Conservation (phyloP, 805 yeast species). For the Pichia eremophila region DNA sequence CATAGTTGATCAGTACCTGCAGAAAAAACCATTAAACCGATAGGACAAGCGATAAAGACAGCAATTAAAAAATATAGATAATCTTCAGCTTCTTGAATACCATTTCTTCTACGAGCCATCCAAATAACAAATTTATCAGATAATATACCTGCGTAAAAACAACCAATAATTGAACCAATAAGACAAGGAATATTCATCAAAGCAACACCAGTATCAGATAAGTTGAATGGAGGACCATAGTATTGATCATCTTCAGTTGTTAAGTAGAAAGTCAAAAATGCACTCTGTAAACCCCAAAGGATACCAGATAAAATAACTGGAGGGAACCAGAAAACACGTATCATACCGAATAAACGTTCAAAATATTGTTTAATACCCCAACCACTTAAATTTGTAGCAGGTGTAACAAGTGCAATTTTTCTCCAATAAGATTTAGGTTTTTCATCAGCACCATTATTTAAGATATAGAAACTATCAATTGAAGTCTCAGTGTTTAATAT, state of each 20-base stretch:
- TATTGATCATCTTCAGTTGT: constrained; percentile 65
- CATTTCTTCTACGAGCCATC: constrained; percentile 52
- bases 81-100: constrained; percentile 57
- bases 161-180: constrained; percentile 58
- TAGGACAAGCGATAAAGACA: constrained; percentile 50
- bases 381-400: constrained; percentile 52
- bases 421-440: constrained; percentile 35
- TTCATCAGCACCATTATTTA: constrained; percentile 32
- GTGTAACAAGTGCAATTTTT: constrained; percentile 41
- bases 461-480: constrained; percentile 9
- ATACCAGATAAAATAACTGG: constrained; percentile 57
- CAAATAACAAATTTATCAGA: constrained; percentile 53
- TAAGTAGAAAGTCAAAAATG: constrained; percentile 63
- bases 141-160: constrained; percentile 52
- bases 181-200: constrained; percentile 66
- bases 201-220: constrained; percentile 58
- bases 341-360: constrained; percentile 37
- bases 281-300: constrained; percentile 79
- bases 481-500: constrained; percentile 2
- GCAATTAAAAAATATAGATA: constrained; percentile 48
- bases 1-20: constrained; percentile 51
- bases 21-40: constrained; percentile 57
- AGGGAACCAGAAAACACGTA: constrained; percentile 53
- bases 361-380: constrained; percentile 58
- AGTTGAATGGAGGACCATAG: constrained; percentile 58